Conservation (phyloP, 495 filamentous ascomycete genomes). For the Aspergillus haitiensis region DNA sequence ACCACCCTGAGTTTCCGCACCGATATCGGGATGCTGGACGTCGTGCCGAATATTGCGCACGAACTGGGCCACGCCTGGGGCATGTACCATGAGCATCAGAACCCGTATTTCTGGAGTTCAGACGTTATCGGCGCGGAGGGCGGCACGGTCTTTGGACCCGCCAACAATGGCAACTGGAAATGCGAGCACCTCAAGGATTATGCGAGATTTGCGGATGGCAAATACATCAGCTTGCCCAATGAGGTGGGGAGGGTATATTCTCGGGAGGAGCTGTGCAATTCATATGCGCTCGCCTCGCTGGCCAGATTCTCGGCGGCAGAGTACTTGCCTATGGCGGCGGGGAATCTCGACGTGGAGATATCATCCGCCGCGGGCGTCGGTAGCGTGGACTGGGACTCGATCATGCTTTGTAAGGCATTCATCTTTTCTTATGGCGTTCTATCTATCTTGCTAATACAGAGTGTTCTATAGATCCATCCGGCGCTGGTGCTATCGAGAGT, state of each 20-base stretch:
- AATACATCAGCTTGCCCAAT: background rate
- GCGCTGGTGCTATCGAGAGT: background rate
- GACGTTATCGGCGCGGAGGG: background rate
- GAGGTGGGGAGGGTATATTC: background rate
- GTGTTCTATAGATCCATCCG: background rate
- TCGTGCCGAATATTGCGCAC: background rate
- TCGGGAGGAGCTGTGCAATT: background rate
- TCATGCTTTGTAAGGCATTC: background rate
- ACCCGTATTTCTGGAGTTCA: background rate
- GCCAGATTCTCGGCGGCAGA: background rate
- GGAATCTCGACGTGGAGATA: background rate
- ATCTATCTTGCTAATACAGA: background rate
- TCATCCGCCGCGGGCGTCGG: background rate
- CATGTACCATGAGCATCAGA: background rate
- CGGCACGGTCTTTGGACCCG: background rate
- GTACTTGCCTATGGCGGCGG: background rate
- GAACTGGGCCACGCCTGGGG: background rate
- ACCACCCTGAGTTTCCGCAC: constrained; percentile 1
- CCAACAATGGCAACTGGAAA: background rate
- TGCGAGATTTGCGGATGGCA: background rate
- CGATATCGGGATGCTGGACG: background rate
- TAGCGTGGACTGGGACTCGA: background rate
- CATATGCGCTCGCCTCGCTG: background rate
- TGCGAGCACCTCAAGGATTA: background rate
- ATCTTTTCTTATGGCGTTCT: background rate